Evolutionary conservation across 139 green algal genomes (phyloP).

Genomic region (Micromonas pusilla): DNA sequence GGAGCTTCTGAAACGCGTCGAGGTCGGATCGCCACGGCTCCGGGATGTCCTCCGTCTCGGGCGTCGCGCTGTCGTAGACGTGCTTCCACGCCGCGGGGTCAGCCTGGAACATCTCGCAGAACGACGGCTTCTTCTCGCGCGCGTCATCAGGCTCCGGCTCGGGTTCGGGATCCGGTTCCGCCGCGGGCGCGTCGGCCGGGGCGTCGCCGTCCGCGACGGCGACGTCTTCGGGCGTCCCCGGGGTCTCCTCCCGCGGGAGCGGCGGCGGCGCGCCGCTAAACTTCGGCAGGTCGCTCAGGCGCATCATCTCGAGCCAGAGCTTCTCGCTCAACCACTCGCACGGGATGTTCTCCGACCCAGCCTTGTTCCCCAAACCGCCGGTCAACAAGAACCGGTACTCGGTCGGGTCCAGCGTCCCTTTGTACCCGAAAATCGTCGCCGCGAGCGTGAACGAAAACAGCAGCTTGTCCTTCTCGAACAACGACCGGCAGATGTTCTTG

Average conservation of each 20-base stretch:
- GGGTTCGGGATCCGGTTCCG: no score
- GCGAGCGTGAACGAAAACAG: slow-evolving; percentile 62
- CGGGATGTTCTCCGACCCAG: slow-evolving; percentile 46
- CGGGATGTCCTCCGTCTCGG: slow-evolving; percentile 39
- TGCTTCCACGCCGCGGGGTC: slow-evolving; percentile 27
- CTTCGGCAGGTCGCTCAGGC: slow-evolving; percentile 32
- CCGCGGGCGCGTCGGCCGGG: background rate
- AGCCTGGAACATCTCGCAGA: slow-evolving; percentile 37
- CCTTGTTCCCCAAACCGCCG: slow-evolving; percentile 52
- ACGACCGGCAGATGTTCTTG: slow-evolving; percentile 47
- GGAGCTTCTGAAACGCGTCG: slow-evolving; percentile 48
- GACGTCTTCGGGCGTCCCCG: slow-evolving; percentile 40
- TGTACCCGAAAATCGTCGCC: slow-evolving; percentile 47
- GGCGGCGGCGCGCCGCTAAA: no score
- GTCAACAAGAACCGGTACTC: slow-evolving; percentile 73
- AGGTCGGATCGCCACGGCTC: slow-evolving; percentile 43
- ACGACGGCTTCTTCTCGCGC: slow-evolving; percentile 22
- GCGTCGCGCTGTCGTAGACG: slow-evolving; percentile 54
- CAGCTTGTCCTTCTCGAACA: slow-evolving; percentile 83
- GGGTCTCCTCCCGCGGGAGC: slow-evolving; percentile 45
- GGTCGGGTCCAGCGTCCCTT: slow-evolving; percentile 41
- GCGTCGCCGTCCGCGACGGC: background rate
- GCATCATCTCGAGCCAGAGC: slow-evolving; percentile 61
- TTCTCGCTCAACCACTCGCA: slow-evolving; percentile 54
- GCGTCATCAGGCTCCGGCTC: no score